phyloP scores from a whole-genome alignment of 73 alveolate species.

The Blepharisma stoltei region DNA sequence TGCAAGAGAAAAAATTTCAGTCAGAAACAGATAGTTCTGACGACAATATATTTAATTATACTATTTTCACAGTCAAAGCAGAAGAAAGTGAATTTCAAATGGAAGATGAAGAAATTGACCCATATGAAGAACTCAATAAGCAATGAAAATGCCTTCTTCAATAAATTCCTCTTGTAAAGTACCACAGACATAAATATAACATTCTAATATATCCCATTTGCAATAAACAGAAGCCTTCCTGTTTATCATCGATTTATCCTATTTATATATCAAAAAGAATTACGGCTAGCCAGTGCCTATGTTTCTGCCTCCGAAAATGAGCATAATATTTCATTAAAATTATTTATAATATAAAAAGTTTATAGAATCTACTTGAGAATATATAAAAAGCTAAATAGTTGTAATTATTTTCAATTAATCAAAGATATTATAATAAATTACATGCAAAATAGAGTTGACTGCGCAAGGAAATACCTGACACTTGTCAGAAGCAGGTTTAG shows the following conservation, averaged over 20 bases:
- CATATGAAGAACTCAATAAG: neutral
- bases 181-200: neutral
- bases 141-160: neutral
- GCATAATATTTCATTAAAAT: neutral
- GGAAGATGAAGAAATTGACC: neutral
- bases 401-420: neutral
- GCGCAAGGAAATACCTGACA: constrained; percentile 4
- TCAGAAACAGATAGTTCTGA: too few species aligned
- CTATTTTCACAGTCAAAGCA: too few species aligned
- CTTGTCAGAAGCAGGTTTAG: neutral
- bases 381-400: neutral
- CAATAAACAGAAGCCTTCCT: neutral
- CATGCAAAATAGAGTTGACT: neutral
- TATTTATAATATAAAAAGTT: too few species aligned
- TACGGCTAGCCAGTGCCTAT: neutral
- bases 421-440: neutral
- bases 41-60: too few species aligned
- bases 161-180: neutral
- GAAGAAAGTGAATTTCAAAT: too few species aligned
- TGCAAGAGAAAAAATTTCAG: too few species aligned
- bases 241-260: too few species aligned
- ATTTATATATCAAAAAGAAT: too few species aligned
- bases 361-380: neutral
- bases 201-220: neutral
- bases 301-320: neutral